phyloP scores from a whole-genome alignment of 2,329 filamentous ascomycete genomes.

The Paramyrothecium sp. region DNA sequence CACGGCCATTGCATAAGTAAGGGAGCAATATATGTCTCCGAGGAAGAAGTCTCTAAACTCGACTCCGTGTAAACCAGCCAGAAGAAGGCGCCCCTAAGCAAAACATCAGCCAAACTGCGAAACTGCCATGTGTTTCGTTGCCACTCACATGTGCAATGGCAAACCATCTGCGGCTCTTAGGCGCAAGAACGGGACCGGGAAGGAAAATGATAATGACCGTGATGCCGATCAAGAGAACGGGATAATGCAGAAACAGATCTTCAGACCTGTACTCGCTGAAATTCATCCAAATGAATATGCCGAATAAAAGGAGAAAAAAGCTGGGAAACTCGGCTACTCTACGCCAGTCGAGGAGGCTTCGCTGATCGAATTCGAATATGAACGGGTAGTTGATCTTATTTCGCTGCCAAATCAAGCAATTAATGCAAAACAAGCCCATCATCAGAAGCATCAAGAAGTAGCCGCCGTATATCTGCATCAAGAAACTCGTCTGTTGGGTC shows the following conservation, averaged over 20 bases:
- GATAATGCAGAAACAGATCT: slow-evolving; percentile 80
- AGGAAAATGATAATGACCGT: slow-evolving; percentile 70
- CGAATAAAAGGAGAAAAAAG: slow-evolving; percentile 75
- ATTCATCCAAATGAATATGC: slow-evolving; percentile 85
- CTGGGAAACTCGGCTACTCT: slow-evolving; percentile 84
- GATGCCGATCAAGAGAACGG: slow-evolving; percentile 73
- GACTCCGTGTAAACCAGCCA: slow-evolving; percentile 86
- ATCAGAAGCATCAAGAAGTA: slow-evolving; percentile 84
- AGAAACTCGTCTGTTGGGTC: slow-evolving; percentile 58
- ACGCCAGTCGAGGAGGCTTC: slow-evolving; percentile 85
- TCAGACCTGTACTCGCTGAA: slow-evolving; percentile 69
- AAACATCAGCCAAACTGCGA: not conserved
- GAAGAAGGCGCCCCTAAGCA: slow-evolving; percentile 75
- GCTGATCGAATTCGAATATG: slow-evolving; percentile 92
- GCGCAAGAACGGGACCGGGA: slow-evolving; percentile 71
- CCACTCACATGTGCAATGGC: slow-evolving; percentile 77
- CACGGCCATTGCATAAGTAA: slow-evolving; percentile 86
- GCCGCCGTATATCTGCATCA: slow-evolving; percentile 88
- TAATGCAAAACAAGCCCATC: slow-evolving; percentile 79
- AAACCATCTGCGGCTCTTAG: slow-evolving; percentile 80
- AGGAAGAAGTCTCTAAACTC: slow-evolving; percentile 98
- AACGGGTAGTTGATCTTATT: slow-evolving; percentile 95
- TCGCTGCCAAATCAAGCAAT: slow-evolving; percentile 78
- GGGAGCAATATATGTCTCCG: slow-evolving; percentile 95
- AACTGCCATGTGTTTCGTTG: slow-evolving; percentile 9